Conservation (phyloP, 148 eudicot species). For the Nyssa sinensis region DNA sequence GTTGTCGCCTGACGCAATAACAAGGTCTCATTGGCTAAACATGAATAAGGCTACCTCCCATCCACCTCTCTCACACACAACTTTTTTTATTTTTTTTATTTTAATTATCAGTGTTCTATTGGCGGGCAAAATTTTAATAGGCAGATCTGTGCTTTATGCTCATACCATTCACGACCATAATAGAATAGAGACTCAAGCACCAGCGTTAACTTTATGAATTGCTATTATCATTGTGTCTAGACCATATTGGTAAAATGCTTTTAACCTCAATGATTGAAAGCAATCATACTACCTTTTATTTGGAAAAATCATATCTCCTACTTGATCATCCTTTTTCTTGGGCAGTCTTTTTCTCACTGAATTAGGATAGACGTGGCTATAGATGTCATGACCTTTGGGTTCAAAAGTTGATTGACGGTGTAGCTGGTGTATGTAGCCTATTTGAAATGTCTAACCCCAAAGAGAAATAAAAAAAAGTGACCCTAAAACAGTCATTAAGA, state of each 20-base stretch:
- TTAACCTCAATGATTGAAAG: neutral
- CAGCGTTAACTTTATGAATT: neutral
- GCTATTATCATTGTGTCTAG: neutral
- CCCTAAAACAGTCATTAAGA: neutral
- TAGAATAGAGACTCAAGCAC: neutral
- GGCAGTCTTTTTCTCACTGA: neutral
- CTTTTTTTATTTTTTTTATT: neutral
- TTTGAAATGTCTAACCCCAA: neutral
- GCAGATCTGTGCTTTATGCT: no score
- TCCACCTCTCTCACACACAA: no score
- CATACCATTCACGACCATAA: neutral
- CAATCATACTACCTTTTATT: neutral
- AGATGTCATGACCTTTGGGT: neutral
- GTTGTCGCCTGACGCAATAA: no score
- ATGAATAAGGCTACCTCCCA: no score
- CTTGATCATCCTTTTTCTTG: neutral
- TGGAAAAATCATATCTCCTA: neutral
- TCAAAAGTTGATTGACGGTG: neutral
- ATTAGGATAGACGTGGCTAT: neutral
- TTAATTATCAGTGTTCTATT: no score
- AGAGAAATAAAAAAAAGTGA: neutral
- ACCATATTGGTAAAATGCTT: constrained; percentile 2
- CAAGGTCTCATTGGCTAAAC: no score
- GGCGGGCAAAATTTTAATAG: neutral
- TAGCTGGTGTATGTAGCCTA: neutral